Percentiles rank a stretch among this genome's conserved stretches.
Evolutionary conservation across 2,329 filamentous ascomycete species (phyloP).

Genomic region (Magnaporthiopsis poae): DNA sequence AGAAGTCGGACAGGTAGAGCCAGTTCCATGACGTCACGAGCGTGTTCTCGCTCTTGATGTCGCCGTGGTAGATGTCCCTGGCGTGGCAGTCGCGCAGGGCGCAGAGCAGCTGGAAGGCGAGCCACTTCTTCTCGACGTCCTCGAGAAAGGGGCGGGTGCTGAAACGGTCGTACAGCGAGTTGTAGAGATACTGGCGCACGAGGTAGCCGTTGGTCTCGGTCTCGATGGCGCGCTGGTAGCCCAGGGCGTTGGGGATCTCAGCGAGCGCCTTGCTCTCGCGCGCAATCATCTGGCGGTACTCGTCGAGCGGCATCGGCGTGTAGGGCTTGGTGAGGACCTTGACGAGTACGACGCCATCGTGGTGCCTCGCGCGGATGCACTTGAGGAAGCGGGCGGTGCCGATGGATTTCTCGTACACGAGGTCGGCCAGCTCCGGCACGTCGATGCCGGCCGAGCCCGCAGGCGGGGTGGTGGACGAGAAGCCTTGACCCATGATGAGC

Average conservation of each 20-base stretch:
- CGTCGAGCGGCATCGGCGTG: conserved; percentile 65
- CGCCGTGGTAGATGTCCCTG: conserved; percentile 83
- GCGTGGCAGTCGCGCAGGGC: conserved; percentile 85
- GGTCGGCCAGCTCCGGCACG: conserved; percentile 78
- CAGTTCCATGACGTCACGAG: conserved; percentile 98
- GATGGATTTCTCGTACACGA: conserved; percentile 85
- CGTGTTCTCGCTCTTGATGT: conserved; percentile 97
- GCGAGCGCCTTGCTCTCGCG: conserved; percentile 68
- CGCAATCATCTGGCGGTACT: conserved; percentile 67
- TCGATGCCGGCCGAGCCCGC: conserved; percentile 90
- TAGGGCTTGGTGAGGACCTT: conserved; percentile 94
- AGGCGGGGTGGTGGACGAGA: conserved; percentile 84
- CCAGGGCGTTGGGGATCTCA: conserved; percentile 81
- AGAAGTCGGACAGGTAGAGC: conserved; percentile 96
- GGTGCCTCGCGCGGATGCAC: conserved; percentile 80
- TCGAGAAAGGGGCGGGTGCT: conserved; percentile 94
- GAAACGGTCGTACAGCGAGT: conserved; percentile 90
- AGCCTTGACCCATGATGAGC: conserved; percentile 79
- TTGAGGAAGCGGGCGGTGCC: conserved; percentile 94
- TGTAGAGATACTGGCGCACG: conserved; percentile 89
- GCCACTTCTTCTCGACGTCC: conserved; percentile 97
- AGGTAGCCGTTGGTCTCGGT: conserved; percentile 86
- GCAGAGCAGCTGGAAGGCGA: conserved; percentile 89
- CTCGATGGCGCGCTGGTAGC: conserved; percentile 84
- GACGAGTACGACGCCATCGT: conserved; percentile 82